Conservation (phyloP, 1,284 basidiomycete genomes). For the Ustilago shanxiensis region DNA sequence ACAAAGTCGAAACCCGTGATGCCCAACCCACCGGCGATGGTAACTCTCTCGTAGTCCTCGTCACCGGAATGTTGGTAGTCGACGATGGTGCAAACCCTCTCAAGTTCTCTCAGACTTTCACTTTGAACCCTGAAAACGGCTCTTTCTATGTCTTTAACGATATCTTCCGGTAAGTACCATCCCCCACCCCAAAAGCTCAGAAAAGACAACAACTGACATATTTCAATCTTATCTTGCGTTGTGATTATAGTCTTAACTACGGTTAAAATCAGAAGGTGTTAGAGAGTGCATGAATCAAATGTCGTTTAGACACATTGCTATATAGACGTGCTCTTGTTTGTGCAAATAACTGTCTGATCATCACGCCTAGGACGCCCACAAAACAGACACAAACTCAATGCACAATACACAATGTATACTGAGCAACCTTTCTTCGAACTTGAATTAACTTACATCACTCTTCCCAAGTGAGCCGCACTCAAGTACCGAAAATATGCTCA, state of each 20-base stretch:
- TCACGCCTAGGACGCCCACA: neutral
- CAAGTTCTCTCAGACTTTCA: conserved; percentile 76
- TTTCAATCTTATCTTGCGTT: neutral
- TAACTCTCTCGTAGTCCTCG: conserved; percentile 83
- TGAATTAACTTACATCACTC: too few species aligned
- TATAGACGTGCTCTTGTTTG: too few species aligned
- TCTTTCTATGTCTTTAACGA: conserved; percentile 84
- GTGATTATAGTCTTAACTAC: conserved; percentile 57
- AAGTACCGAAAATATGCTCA: conserved; percentile 62
- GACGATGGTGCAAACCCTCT: conserved; percentile 36
- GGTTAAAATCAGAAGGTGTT: conserved; percentile 31
- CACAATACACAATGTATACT: neutral
- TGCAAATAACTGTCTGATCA: neutral
- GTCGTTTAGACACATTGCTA: neutral
- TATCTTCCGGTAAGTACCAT: conserved; percentile 58
- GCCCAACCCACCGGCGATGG: conserved; percentile 84
- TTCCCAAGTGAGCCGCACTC: too few species aligned
- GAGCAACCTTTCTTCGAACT: too few species aligned
- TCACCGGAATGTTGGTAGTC: conserved; percentile 82
- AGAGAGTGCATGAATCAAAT: neutral
- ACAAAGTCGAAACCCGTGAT: conserved; percentile 87
- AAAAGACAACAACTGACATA: neutral
- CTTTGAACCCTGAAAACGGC: conserved; percentile 81
- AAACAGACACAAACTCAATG: neutral
- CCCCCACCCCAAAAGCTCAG: neutral